Percentiles rank a stretch among this genome's conserved stretches.
Conservation (phyloP, 2,329 filamentous ascomycete genomes). For the Epichloe festucae region DNA sequence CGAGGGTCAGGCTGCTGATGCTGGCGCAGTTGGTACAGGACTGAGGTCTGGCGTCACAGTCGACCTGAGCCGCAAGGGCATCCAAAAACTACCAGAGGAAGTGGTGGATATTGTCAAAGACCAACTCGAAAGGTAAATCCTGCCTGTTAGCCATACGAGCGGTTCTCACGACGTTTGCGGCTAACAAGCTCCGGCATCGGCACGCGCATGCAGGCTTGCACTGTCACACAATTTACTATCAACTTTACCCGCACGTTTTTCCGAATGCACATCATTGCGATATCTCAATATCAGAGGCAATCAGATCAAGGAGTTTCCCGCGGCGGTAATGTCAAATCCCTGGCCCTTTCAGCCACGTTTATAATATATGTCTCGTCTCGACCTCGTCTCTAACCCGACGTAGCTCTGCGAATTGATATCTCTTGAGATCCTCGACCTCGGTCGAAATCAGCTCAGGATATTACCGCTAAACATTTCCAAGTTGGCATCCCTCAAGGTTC, state of each 20-base stretch:
- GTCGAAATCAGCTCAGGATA: slow-evolving; percentile 68
- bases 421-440: slow-evolving; percentile 85
- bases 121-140: slow-evolving; percentile 54
- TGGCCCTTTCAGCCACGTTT: background rate
- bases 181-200: background rate
- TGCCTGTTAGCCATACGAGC: background rate
- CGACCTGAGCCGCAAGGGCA: slow-evolving; percentile 63
- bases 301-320: slow-evolving; percentile 49
- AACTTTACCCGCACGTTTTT: slow-evolving; percentile 56
- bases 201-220: slow-evolving; percentile 43
- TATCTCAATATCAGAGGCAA: slow-evolving; percentile 76
- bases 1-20: slow-evolving; percentile 50
- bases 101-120: slow-evolving; percentile 63
- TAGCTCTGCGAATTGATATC: slow-evolving; percentile 78
- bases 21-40: slow-evolving; percentile 43
- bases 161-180: background rate
- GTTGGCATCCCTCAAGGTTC: slow-evolving; percentile 74
- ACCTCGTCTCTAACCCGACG: slow-evolving; percentile 11
- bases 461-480: slow-evolving; percentile 70
- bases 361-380: slow-evolving; percentile 2
- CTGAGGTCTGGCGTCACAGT: slow-evolving; percentile 63
- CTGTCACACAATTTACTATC: slow-evolving; percentile 68
- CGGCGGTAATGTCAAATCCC: slow-evolving; percentile 30
- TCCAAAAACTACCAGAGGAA: slow-evolving; percentile 58
- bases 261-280: slow-evolving; percentile 63